These are phyloP conservation scores for Colletotrichum viniferum DNA, from an alignment of 2,329 filamentous ascomycete species.

Conservation along the genomic window DNA sequence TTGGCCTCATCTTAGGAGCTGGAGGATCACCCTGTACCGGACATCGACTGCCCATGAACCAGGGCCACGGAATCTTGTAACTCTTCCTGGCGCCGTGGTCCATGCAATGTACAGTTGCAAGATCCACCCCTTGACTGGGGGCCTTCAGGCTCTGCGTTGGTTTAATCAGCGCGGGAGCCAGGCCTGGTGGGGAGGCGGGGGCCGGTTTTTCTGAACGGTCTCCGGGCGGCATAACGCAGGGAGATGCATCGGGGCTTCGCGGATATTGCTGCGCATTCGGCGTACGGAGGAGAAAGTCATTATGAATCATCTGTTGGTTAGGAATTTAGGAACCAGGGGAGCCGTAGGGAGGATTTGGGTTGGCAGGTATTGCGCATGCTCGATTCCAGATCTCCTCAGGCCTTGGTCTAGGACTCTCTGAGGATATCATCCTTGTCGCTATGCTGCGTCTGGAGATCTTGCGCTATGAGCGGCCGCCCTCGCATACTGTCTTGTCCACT, in stretches of 20 bases:
- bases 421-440: neutral
- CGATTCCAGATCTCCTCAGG: neutral
- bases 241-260: neutral
- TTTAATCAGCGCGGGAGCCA: neutral
- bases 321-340: neutral
- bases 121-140: slow-evolving; percentile 1
- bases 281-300: neutral
- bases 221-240: neutral
- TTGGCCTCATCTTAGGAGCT: neutral
- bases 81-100: neutral
- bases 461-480: neutral
- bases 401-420: neutral
- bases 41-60: slow-evolving; percentile 13
- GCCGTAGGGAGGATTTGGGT: neutral
- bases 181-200: neutral
- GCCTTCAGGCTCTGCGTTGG: neutral
- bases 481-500: neutral
- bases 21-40: neutral
- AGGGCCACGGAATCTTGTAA: slow-evolving; percentile 8
- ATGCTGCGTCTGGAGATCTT: neutral
- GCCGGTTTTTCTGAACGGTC: neutral
- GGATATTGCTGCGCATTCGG: neutral
- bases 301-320: neutral
- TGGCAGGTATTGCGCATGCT: neutral
- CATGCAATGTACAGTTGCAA: neutral